Conservation (phyloP, 768 basidiomycete genomes). For the Dioszegia crocea region DNA sequence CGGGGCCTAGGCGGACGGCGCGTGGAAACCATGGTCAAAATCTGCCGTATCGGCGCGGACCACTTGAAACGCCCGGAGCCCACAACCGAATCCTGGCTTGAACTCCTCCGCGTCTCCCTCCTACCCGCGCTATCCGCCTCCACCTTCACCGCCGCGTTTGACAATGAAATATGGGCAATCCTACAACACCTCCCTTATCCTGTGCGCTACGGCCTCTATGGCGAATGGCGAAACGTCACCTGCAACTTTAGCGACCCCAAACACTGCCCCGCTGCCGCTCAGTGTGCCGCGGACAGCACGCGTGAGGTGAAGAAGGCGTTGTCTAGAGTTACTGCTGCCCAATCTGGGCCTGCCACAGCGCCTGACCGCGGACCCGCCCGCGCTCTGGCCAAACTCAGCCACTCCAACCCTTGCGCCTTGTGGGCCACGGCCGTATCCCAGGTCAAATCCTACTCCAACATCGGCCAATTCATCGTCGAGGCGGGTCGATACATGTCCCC, state of each 20-base stretch:
- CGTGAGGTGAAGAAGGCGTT: slow-evolving; percentile 84
- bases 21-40: slow-evolving; percentile 69
- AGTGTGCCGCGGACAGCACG: slow-evolving; percentile 65
- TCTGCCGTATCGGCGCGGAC: slow-evolving; percentile 66
- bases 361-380: slow-evolving; percentile 62
- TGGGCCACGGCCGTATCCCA: slow-evolving; percentile 86
- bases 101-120: slow-evolving; percentile 70
- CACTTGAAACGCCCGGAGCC: slow-evolving; percentile 31
- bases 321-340: slow-evolving; percentile 64
- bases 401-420: slow-evolving; percentile 88
- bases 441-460: slow-evolving; percentile 92
- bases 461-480: slow-evolving; percentile 78
- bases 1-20: slow-evolving; percentile 78
- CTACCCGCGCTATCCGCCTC: slow-evolving; percentile 83
- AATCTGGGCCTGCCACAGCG: slow-evolving; percentile 9
- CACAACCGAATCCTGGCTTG: slow-evolving; percentile 63
- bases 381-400: slow-evolving; percentile 83
- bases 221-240: slow-evolving; percentile 86
- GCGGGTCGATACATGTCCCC: slow-evolving; percentile 81
- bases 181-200: slow-evolving; percentile 72
- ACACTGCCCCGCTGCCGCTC: slow-evolving; percentile 31
- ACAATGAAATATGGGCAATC: slow-evolving; percentile 88
- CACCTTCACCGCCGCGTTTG: slow-evolving; percentile 78
- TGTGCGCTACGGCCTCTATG: slow-evolving; percentile 84
- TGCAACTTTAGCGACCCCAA: slow-evolving; percentile 54